phyloP scores from a whole-genome alignment of 1,284 basidiomycete species.

The Puccinia triticina region DNA sequence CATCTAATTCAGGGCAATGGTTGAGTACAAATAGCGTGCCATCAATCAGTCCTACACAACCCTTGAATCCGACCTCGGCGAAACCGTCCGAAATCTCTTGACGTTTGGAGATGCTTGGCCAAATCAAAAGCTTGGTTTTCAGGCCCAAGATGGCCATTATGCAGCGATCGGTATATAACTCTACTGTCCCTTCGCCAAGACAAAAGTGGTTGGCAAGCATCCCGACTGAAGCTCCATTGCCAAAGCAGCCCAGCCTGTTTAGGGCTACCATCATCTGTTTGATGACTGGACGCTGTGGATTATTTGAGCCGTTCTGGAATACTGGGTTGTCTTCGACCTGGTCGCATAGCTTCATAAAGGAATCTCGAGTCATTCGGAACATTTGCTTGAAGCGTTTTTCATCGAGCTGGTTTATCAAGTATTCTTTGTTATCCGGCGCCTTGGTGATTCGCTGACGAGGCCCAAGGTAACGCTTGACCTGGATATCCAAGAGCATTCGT shows the following conservation, averaged over 20 bases:
- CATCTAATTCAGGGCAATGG: background rate
- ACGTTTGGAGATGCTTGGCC: background rate
- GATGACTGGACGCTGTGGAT: background rate
- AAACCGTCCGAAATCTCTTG: background rate
- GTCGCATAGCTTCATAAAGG: background rate
- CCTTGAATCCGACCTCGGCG: background rate
- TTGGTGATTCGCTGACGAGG: background rate
- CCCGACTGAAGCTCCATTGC: background rate
- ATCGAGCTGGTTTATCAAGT: background rate
- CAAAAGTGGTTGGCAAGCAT: background rate
- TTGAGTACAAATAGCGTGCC: background rate
- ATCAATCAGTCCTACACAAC: background rate
- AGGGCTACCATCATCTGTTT: constrained; percentile 4
- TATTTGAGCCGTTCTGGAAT: background rate
- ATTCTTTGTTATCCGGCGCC: background rate
- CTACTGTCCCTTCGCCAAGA: background rate
- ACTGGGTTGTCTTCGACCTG: background rate
- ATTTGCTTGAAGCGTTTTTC: constrained; percentile 4
- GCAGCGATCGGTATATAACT: background rate
- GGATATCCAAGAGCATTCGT: background rate
- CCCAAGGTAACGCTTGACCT: background rate
- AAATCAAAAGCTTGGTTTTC: background rate
- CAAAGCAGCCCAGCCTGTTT: background rate
- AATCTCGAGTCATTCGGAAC: background rate
- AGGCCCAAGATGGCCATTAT: background rate